A percentile compares a stretch with the other conserved stretches of the same genome.
Conservation (phyloP, 768 basidiomycete species). For the Lactarius pseudohatsudake region DNA sequence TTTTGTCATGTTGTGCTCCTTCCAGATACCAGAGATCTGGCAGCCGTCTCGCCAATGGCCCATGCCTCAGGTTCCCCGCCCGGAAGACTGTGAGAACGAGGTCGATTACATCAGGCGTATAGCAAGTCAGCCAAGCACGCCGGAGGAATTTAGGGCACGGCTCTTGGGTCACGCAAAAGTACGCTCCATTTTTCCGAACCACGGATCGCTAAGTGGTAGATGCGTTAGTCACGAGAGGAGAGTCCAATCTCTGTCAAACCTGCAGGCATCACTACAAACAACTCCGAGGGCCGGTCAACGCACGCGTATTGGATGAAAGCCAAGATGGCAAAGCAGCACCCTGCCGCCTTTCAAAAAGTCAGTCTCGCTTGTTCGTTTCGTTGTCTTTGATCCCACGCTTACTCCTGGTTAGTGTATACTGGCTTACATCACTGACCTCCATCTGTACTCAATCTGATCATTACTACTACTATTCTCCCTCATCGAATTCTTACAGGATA, state of each 20-base stretch:
- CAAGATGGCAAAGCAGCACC: constrained; percentile 62
- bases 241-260: constrained; percentile 70
- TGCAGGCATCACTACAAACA: constrained; percentile 45
- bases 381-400: neutral
- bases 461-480: constrained; percentile 22
- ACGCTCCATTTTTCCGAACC: constrained; percentile 11
- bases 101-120: constrained; percentile 34
- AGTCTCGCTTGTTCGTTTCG: neutral
- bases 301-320: constrained; percentile 84
- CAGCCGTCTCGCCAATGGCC: constrained; percentile 68
- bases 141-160: constrained; percentile 39
- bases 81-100: constrained; percentile 47
- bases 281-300: constrained; percentile 46
- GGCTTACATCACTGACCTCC: constrained; percentile 74
- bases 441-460: constrained; percentile 50
- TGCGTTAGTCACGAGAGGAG: constrained; percentile 56
- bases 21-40: constrained; percentile 76
- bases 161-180: constrained; percentile 35
- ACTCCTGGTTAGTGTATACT: constrained; percentile 60
- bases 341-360: constrained; percentile 76
- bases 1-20: constrained; percentile 75
- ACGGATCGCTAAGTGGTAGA: neutral
- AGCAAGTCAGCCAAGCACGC: constrained; percentile 38
- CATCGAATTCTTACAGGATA: constrained; percentile 46
- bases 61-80: constrained; percentile 57